Evolutionary conservation across 2,329 filamentous ascomycete genomes (phyloP), one percentile per base, ranked within the genome.

Genomic region (Cryphonectria carpinicola): DNA sequence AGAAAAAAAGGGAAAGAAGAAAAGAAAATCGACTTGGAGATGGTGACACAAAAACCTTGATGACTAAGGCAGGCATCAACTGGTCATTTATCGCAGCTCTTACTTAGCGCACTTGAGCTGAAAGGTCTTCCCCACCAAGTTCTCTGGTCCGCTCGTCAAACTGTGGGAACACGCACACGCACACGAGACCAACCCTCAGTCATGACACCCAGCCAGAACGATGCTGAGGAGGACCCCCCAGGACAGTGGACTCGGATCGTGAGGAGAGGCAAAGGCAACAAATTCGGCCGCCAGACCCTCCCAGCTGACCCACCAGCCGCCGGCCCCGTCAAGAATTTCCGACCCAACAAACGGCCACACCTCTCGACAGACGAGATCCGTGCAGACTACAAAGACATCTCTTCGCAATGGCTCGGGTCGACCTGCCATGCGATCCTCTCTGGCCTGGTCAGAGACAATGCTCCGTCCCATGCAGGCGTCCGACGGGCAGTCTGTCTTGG

Each of bases 401-500:
- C 61, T 2, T 37, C 67, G 8, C 70, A 73, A 19, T 82, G 76
- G 75, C 66, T 71, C 17, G 60, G 64, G 0, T 75, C 79, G 3
- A 46, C 75, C 1, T 78, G 78, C 32, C 81, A 78, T 73, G 65
- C 69, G 1, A 72, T 73, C 8, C 77, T 88, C 4, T 74, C 76
- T 6, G 73, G 76, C 0, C 73, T 84, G 4, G 66, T 87, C 4
- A 68, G 74, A 0, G 70, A 72, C 0, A 77, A 79, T 8, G 74
- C 73, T 4, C 52, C 69, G 1, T 60, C 37, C 19, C 73, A 74
- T 52, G 74, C 70, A n/a, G n/a, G 28, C 32, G 76, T 84, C 49
- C 78, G 76, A 1, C 79, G 77, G 22, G 88, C 86, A 1, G 74
- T 89, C 7, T 89, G 87, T 71, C 81, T 90, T 6, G 88, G 88